Evolutionary conservation across 306 rosid genomes (phyloP).

Genomic region (Lotus japonicus): DNA sequence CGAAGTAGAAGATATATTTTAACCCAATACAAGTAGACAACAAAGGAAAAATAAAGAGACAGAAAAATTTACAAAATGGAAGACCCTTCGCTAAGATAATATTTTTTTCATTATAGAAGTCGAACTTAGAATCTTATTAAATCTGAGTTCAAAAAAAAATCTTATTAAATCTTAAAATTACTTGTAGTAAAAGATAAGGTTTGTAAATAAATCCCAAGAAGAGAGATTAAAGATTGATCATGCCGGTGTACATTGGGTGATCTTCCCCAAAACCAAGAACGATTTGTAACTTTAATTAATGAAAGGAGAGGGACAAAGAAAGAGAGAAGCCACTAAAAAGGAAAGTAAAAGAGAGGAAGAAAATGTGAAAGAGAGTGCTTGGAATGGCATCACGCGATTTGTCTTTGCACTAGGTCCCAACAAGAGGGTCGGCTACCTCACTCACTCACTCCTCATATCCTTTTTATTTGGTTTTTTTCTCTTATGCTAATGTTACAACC

Average conservation of each 20-base stretch:
- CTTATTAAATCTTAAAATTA: too few species aligned
- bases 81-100: too few species aligned
- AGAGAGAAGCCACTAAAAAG: slow-evolving; percentile 30
- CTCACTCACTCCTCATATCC: neutral
- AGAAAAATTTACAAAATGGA: too few species aligned
- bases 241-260: slow-evolving; percentile 31
- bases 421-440: slow-evolving; percentile 33
- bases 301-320: slow-evolving; percentile 43
- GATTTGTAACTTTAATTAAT: slow-evolving; percentile 40
- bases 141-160: too few species aligned
- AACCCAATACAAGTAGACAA: too few species aligned
- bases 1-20: too few species aligned
- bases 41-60: too few species aligned
- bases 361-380: slow-evolving; percentile 56
- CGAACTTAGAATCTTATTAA: too few species aligned
- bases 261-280: slow-evolving; percentile 60
- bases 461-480: neutral
- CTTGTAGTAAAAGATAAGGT: slow-evolving; percentile 2
- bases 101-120: too few species aligned
- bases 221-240: slow-evolving; percentile 20
- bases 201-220: neutral
- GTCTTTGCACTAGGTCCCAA: slow-evolving; percentile 54
- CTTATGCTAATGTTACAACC: slow-evolving; percentile 18
- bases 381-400: slow-evolving; percentile 67
- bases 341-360: neutral